A percentile compares a stretch with the other conserved stretches of the same genome.
phyloP scores from a whole-genome alignment of 371 early-diverging fungal genomes.

The Rhizopus sp. region DNA sequence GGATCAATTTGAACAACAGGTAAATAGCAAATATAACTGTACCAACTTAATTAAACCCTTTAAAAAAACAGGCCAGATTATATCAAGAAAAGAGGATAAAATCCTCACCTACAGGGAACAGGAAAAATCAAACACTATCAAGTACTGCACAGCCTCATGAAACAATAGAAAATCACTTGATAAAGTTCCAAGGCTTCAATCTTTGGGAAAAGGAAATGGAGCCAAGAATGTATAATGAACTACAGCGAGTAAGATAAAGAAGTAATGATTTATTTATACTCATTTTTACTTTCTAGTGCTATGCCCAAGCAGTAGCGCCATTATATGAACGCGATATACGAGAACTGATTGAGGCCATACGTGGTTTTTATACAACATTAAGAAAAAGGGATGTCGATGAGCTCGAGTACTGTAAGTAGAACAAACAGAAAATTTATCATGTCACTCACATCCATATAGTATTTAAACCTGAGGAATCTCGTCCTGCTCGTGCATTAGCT shows the following conservation, averaged over 20 bases:
- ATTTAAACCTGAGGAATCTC: conserved; percentile 49
- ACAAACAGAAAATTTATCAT: neutral
- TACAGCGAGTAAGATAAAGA: conserved; percentile 67
- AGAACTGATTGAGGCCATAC: conserved; percentile 43
- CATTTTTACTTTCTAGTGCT: conserved; percentile 26
- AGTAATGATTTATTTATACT: neutral
- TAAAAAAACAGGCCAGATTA: conserved; percentile 49
- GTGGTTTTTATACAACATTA: conserved; percentile 34
- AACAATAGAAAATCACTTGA: conserved; percentile 71
- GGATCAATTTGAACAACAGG: conserved; percentile 64
- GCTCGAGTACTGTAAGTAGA: conserved; percentile 45
- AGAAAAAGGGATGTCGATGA: conserved; percentile 51
- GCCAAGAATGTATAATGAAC: conserved; percentile 80
- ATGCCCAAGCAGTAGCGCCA: conserved; percentile 50
- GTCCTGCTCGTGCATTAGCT: conserved; percentile 47
- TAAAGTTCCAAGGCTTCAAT: conserved; percentile 82
- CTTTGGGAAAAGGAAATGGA: conserved; percentile 94
- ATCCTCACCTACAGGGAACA: conserved; percentile 38
- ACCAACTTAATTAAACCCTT: neutral
- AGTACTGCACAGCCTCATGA: conserved; percentile 64
- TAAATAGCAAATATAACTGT: conserved; percentile 11
- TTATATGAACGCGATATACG: conserved; percentile 51
- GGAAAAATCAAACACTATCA: conserved; percentile 34
- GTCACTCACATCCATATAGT: conserved; percentile 21
- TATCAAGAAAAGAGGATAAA: conserved; percentile 56